Percentiles rank a stretch among this genome's conserved stretches.
Evolutionary conservation across 2,329 filamentous ascomycete species (phyloP).

Genomic region (Colletotrichum lindemuthianum): DNA sequence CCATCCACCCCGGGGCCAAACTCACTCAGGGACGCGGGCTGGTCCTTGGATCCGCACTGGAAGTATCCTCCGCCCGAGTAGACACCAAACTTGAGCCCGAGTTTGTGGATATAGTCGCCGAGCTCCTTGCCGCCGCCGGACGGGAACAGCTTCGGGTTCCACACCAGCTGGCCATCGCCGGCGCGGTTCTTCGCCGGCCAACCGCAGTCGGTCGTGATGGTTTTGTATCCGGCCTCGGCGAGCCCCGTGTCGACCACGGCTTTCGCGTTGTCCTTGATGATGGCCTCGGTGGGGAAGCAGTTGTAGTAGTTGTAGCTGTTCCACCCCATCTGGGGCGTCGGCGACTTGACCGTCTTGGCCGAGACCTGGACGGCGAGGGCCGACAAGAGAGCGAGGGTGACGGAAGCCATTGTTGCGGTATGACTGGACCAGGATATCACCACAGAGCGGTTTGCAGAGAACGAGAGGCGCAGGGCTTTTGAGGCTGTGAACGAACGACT

Average conservation of each 20-base stretch:
- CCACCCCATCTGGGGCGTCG: conserved; percentile 62
- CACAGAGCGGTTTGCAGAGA: too few relatives aligned
- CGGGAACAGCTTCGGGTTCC: conserved; percentile 61
- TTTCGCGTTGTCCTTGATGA: conserved; percentile 61
- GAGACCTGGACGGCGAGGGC: conserved; percentile 15
- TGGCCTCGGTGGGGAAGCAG: conserved; percentile 58
- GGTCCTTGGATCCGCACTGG: conserved; percentile 54
- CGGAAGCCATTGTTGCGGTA: conserved; percentile 12
- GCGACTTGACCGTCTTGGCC: conserved; percentile 38
- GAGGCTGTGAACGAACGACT: too few relatives aligned
- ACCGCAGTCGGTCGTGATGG: conserved; percentile 68
- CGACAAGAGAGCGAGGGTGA: conserved; percentile 17
- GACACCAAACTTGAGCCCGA: conserved; percentile 63
- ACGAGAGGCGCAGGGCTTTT: too few relatives aligned
- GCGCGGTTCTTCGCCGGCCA: conserved; percentile 58
- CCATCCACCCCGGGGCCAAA: background rate
- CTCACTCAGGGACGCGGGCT: conserved; percentile 56
- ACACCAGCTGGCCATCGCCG: conserved; percentile 57
- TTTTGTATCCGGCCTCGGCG: conserved; percentile 62
- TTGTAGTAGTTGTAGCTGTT: conserved; percentile 68
- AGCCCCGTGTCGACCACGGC: conserved; percentile 64
- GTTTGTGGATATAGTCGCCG: conserved; percentile 58
- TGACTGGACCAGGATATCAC: background rate
- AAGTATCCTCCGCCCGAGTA: conserved; percentile 61
- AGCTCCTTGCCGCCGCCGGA: conserved; percentile 57